A percentile compares a stretch with the other conserved stretches of the same genome.
phyloP scores from a whole-genome alignment of 1,284 basidiomycete genomes.

The Chondrostereum purpureum region DNA sequence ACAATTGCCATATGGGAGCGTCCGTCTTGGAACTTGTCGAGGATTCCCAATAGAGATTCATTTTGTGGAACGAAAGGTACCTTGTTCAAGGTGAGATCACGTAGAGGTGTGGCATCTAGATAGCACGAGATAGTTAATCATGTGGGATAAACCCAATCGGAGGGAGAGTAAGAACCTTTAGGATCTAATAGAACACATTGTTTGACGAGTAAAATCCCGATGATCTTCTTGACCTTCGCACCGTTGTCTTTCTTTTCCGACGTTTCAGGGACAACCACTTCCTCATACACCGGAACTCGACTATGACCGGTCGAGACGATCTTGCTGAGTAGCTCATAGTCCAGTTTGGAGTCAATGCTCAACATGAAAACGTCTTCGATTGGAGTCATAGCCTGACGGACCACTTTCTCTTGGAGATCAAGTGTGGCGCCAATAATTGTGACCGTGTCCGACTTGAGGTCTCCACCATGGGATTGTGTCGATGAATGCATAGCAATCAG shows the following conservation, averaged over 20 bases:
- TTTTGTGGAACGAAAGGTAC: conserved; percentile 83
- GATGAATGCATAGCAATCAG: conserved; percentile 67
- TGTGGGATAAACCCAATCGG: conserved; percentile 2
- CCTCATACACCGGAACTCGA: conserved; percentile 69
- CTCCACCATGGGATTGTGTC: conserved; percentile 54
- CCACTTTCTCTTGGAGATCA: conserved; percentile 42
- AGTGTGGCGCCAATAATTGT: conserved; percentile 73
- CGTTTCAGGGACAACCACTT: conserved; percentile 51
- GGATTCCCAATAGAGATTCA: conserved; percentile 79
- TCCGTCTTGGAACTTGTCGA: conserved; percentile 90
- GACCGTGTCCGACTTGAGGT: conserved; percentile 68
- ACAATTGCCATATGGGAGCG: conserved; percentile 91
- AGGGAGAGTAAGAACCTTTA: conserved; percentile 45
- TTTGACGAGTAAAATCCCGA: conserved; percentile 80
- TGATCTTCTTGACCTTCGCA: conserved; percentile 62
- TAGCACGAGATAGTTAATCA: conserved; percentile 2
- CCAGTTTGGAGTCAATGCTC: conserved; percentile 71
- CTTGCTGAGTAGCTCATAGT: conserved; percentile 69
- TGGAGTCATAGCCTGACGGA: conserved; percentile 65
- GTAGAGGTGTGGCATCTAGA: conserved; percentile 69
- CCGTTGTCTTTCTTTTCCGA: conserved; percentile 16
- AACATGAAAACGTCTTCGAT: conserved; percentile 80
- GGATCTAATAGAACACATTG: conserved; percentile 87
- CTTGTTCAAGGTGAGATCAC: conserved; percentile 77
- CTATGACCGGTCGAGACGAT: conserved; percentile 79